Base-by-base conservation (phyloP, 1,284 basidiomycete genomes). In the Phenoliferia sp. region DNA sequence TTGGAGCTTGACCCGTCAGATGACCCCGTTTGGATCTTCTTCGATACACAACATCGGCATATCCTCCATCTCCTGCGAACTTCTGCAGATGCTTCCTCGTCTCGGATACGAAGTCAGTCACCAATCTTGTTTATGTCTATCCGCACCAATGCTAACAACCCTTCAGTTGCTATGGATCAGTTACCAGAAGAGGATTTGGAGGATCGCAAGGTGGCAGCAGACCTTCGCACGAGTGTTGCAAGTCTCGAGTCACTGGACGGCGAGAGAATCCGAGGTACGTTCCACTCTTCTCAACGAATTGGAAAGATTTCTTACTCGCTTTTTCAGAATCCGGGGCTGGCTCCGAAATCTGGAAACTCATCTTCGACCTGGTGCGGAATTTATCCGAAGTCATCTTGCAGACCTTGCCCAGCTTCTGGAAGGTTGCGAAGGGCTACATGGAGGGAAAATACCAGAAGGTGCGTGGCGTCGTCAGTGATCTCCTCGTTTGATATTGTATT, bases 361-460 rank as follows among this genome's bases (percentile, higher is more conserved):
- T 91, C 44, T 83, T 87, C 57, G 85, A 88, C 26, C 85, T 86
- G 58, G 81, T 85, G 58, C 80, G 80, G 56, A 78, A 80, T 62
- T 72, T 84, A 17, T 84, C 82, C 6, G 82, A 85, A 52, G 81
- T 82, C 57, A 76, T 85, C 9, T 71, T 82, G 1, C 77, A 79
- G 28, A 85, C 88, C 1, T 83, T 99, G 57, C 93, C 94, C 3
- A 92, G 86, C 73, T 98, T 97, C 80, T 97, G 94, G 93, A 88
- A 88, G 74, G 90, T 99, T 55, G 89, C 90, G 1, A 92, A 88
- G 79, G 87, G 86, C 19, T 95, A 94, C 78, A 87, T 94, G 79
- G 93, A 96, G 56, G 94, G 94, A 3, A 91, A 89, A 78, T 93
- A 90, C 78, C 88, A 87, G 78, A 90, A 88, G 83, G 92, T 92